phyloP scores from a whole-genome alignment of 164 flowering plant genomes.

The Aristolochia californica region DNA sequence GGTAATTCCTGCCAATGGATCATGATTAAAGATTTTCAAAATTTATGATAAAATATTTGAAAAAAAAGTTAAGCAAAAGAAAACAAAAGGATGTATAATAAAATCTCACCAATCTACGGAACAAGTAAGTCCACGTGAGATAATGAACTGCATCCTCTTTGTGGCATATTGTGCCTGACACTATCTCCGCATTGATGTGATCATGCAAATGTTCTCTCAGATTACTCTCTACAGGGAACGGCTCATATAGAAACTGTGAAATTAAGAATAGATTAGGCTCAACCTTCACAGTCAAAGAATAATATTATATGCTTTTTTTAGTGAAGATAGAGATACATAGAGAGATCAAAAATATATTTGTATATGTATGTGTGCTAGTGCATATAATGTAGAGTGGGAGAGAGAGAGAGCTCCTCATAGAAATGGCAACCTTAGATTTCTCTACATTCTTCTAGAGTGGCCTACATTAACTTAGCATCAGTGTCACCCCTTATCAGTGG shows the following conservation, averaged over 20 bases:
- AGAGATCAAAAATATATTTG: too few species aligned
- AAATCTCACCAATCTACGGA: conserved; percentile 75
- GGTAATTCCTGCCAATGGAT: too few species aligned
- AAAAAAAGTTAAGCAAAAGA: neutral
- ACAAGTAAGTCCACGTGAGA: conserved; percentile 96
- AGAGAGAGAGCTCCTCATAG: too few species aligned
- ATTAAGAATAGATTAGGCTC: neutral
- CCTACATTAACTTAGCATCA: too few species aligned
- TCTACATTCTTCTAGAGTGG: too few species aligned
- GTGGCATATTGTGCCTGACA: conserved; percentile 83
- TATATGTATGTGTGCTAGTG: too few species aligned
- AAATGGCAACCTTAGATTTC: too few species aligned
- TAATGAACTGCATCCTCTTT: conserved; percentile 94
- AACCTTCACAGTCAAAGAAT: conserved; percentile 2
- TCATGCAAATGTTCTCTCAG: conserved; percentile 82
- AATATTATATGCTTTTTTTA: neutral
- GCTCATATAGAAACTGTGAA: conserved; percentile 90
- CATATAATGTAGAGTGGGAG: too few species aligned
- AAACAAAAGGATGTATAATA: neutral
- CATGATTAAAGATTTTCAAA: too few species aligned
- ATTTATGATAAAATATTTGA: too few species aligned
- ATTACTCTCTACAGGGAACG: conserved; percentile 98
- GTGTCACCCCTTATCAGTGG: too few species aligned
- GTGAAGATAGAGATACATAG: too few species aligned
- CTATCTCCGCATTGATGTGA: conserved; percentile 92